Base-by-base conservation (phyloP, 148 eudicot genomes). In the Euryodendron excelsum region DNA sequence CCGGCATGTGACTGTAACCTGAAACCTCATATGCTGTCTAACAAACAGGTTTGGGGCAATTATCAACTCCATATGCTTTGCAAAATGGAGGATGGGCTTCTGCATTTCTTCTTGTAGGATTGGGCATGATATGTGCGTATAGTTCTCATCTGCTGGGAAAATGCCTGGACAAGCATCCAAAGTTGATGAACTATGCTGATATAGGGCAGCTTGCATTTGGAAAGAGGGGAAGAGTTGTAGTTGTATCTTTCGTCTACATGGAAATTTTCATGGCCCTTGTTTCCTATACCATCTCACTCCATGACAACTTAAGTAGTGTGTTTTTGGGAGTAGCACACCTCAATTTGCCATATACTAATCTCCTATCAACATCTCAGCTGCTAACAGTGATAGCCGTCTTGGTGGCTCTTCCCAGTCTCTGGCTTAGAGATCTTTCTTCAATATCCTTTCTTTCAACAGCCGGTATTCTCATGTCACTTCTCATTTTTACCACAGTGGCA, bases 211-310 rank as follows among this genome's bases (percentile, higher is more conserved):
- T 84, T 17, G 95, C 97, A 52, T 93, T 91, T 39, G 95, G 97
- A 27, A 58, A 50, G 9, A 86, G 78, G 58, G 97, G 97, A 72
- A 89, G 85, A 84, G 14, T 80, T 33, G 53, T 86, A 63, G 89
- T 90, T 0, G 78, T 87, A 21, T 70, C 79, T 13, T 91, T 93
- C 85, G 88, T 91, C 73, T 91, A 85, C 86, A 23, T 82, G 53
- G 93, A 91, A 52, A 91, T 91, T 18, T 93, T 93, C 87, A 88
- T 89, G 94, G 87, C 87, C 25, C 95, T 93, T 18, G 92, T 93
- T 41, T 93, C 97, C 72, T 93, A 93, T 73, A 93, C 97, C 30
- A 93, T 93, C 58, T 93, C 95, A 1, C 93, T 91, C 31, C 97
- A 93, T 62, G 97, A 93, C 84, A 93, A 93, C 86, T 71, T 93